Conservation (phyloP, 2,329 filamentous ascomycete species). For the Microcyclospora pomicola region DNA sequence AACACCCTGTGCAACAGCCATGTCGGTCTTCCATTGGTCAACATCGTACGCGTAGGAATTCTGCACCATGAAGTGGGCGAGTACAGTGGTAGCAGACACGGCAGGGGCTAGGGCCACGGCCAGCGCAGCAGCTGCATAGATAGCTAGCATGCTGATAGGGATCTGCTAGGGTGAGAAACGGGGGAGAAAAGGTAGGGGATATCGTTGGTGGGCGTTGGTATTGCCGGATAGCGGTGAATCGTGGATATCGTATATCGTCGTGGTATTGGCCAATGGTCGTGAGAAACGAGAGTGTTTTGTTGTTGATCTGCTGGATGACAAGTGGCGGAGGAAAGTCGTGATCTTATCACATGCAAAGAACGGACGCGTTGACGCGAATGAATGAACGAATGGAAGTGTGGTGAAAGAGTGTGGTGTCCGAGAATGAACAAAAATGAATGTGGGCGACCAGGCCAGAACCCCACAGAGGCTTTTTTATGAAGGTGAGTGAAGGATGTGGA, state of each 20-base stretch:
- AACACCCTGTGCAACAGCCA: slow-evolving; percentile 19
- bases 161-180: slow-evolving; percentile 4
- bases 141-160: slow-evolving; percentile 1
- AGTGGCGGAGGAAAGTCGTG: too few species aligned
- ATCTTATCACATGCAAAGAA: too few species aligned
- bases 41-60: slow-evolving; percentile 23
- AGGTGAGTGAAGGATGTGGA: slow-evolving; percentile 9
- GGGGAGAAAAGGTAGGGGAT: not conserved
- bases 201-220: not conserved
- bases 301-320: not conserved
- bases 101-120: slow-evolving; percentile 12
- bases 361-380: slow-evolving; percentile 1
- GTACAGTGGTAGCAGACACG: slow-evolving; percentile 18
- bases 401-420: slow-evolving; percentile 12
- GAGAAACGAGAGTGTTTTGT: not conserved
- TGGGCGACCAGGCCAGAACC: slow-evolving; percentile 15
- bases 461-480: slow-evolving; percentile 13
- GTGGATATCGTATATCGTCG: not conserved
- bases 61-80: slow-evolving; percentile 25
- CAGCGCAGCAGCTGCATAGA: slow-evolving; percentile 9
- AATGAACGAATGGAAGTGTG: slow-evolving; percentile 11
- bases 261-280: not conserved
- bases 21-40: slow-evolving; percentile 22
- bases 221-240: not conserved
- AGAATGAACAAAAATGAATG: too few species aligned